A percentile compares a stretch with the other conserved stretches of the same genome.
These are phyloP conservation scores for Diaporthe sp. DNA, from an alignment of 2,329 filamentous ascomycete species.

Conservation along the genomic window DNA sequence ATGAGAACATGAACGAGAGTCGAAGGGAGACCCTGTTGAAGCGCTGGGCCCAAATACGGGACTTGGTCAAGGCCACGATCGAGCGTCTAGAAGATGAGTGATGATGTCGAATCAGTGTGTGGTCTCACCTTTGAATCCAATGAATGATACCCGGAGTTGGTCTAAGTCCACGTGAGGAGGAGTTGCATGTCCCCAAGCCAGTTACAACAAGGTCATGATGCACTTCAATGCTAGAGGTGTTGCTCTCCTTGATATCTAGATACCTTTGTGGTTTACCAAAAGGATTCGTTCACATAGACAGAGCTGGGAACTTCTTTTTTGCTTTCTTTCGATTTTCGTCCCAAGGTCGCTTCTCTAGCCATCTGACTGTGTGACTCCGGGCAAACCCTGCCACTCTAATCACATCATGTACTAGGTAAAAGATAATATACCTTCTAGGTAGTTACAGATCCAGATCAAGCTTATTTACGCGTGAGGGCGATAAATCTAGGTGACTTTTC, in stretches of 20 bases:
- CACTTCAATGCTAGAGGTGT: not conserved
- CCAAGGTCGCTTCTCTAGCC: not conserved
- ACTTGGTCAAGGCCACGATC: constrained; percentile 55
- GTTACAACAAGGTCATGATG: not conserved
- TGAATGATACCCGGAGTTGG: constrained; percentile 18
- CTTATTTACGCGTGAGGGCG: not conserved
- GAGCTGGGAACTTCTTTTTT: not conserved
- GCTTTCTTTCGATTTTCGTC: not conserved
- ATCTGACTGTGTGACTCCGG: not conserved
- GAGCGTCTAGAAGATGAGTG: constrained; percentile 46
- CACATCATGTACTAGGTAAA: not conserved
- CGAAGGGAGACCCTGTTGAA: constrained; percentile 56
- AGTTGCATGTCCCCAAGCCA: no score
- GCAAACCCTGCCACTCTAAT: no score
- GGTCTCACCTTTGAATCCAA: not conserved
- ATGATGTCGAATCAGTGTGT: not conserved
- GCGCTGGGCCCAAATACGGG: constrained; percentile 60
- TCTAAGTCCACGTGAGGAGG: not conserved
- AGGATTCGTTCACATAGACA: not conserved
- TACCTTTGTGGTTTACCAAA: not conserved
- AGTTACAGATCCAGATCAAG: not conserved
- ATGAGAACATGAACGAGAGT: constrained; percentile 42
- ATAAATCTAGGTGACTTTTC: no score
- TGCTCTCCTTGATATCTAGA: not conserved
- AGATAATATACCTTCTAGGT: no score